These are phyloP conservation scores for Hymenochaete sp. DNA, from an alignment of 1,284 basidiomycete genomes.

Conservation along the genomic window DNA sequence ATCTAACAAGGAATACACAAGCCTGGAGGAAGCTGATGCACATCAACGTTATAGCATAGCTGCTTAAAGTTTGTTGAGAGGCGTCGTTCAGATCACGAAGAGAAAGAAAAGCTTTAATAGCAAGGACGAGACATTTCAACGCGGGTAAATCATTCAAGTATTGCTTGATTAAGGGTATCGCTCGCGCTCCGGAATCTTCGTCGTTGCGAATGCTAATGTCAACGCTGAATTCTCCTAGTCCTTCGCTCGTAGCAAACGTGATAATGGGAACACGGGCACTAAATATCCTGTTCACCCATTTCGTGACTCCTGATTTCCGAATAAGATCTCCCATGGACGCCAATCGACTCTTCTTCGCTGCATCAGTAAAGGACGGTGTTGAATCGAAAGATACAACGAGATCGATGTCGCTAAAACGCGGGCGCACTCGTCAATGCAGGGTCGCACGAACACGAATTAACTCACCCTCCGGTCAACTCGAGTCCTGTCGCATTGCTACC, in stretches of 20 bases:
- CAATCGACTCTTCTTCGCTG: conserved; percentile 10
- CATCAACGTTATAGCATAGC: conserved; percentile 66
- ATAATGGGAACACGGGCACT: conserved; percentile 50
- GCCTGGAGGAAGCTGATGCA: conserved; percentile 73
- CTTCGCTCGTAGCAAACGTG: conserved; percentile 44
- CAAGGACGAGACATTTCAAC: conserved; percentile 53
- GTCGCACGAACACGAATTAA: conserved; percentile 2
- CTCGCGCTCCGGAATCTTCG: conserved; percentile 47
- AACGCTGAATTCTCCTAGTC: conserved; percentile 45
- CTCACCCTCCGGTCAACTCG: conserved; percentile 57
- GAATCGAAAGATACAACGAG: conserved; percentile 22
- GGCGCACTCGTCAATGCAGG: neutral
- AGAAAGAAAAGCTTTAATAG: conserved; percentile 64
- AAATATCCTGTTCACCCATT: conserved; percentile 14
- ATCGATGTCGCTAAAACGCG: conserved; percentile 28
- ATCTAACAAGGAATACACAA: conserved; percentile 15
- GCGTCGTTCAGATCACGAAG: conserved; percentile 67
- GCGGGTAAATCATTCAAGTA: conserved; percentile 55
- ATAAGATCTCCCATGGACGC: conserved; percentile 8
- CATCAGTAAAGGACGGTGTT: neutral
- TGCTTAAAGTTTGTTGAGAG: conserved; percentile 61
- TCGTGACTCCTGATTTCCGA: conserved; percentile 9
- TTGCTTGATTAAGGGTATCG: conserved; percentile 48
- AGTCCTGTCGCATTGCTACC: conserved; percentile 59
- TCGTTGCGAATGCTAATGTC: conserved; percentile 62